phyloP scores from a whole-genome alignment of 2,329 filamentous ascomycete genomes.

The Parasarocladium wereldwijsianum region DNA sequence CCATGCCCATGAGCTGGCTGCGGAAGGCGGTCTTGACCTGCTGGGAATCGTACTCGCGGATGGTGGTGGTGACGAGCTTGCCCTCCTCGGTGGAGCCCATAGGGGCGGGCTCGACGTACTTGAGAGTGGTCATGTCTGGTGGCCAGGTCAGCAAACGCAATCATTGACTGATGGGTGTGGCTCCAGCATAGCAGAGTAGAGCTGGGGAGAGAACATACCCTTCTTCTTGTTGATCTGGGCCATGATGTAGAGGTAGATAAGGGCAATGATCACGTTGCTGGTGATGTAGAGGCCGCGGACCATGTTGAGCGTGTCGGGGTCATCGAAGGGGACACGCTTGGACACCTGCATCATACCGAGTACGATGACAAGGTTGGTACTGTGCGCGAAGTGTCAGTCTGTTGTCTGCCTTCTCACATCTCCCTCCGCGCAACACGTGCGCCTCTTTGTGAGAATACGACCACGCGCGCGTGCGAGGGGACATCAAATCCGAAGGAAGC shows the following conservation, averaged over 20 bases:
- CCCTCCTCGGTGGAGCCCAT: slow-evolving; percentile 90
- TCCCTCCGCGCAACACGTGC: neutral
- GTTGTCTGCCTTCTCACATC: slow-evolving; percentile 12
- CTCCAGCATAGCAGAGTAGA: neutral
- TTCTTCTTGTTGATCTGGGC: slow-evolving; percentile 88
- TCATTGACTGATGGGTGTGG: slow-evolving; percentile 1
- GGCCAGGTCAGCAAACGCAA: neutral
- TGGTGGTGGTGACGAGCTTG: slow-evolving; percentile 91
- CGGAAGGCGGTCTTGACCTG: slow-evolving; percentile 81
- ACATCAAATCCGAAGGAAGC: slow-evolving; percentile 10
- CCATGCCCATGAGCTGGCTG: slow-evolving; percentile 85
- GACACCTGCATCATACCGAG: slow-evolving; percentile 96
- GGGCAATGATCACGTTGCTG: slow-evolving; percentile 68
- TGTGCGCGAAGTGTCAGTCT: slow-evolving; percentile 24
- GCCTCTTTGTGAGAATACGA: too few species aligned
- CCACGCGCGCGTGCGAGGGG: slow-evolving; percentile 3
- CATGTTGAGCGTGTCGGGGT: slow-evolving; percentile 47
- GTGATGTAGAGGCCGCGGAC: slow-evolving; percentile 39
- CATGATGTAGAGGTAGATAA: slow-evolving; percentile 76
- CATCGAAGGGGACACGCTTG: slow-evolving; percentile 89
- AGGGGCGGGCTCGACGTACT: slow-evolving; percentile 92
- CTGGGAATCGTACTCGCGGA: slow-evolving; percentile 83
- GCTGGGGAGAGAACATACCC: slow-evolving; percentile 41
- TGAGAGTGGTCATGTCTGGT: slow-evolving; percentile 86
- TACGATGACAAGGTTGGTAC: slow-evolving; percentile 88